Evolutionary conservation across 352 stramenopile species (phyloP), one percentile per base, ranked within the genome.

Genomic region (Elongisporangium senticosum): DNA sequence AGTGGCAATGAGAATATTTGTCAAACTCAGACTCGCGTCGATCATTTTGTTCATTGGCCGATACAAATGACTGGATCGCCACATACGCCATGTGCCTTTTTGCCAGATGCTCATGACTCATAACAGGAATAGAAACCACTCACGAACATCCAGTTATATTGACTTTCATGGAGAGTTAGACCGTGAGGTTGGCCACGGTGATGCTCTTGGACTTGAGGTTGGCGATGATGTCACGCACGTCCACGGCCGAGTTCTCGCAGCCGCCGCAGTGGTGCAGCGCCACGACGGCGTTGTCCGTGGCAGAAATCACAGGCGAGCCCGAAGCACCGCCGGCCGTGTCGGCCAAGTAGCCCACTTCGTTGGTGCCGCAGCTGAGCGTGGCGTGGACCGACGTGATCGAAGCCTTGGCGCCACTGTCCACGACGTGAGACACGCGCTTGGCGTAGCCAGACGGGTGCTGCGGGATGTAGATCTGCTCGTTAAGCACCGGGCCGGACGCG

Each of bases 251-350:
- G 61, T 93, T 93, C 24, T 83, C 56, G 50, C 83, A 93, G 8
- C 77, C 81, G 6, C 83, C 83, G 59, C 81, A 91, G 58, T 91
- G 81, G 54, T 93, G 83, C 49, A 93, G 63, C 22, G 79, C 83
- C n/a, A 93, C 74, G 17, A 91, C 83, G 0, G 62, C 58, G 56
- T 88, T 78, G 62, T 93, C 83, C 2, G 47, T 67, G 1, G 53
- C 68, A 0, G 60, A 70, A 26, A 93, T 74, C 23, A 91, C 72
- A 0, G 83, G 81, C 13, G 83, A 84, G 3, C 81, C 83, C 3
- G 81, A 93, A 19, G 77, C 84, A 0, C 81, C 83, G 64, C 81
- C 79, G 33, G 89, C 70, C 7, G 83, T 93, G 59, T 93, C 83
- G 7, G 87, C 68, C 51, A 88, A 86, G 67, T 91, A 93, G 6